Evolutionary conservation across 495 filamentous ascomycete genomes (phyloP).

Genomic region (Penicillium samsonianum): DNA sequence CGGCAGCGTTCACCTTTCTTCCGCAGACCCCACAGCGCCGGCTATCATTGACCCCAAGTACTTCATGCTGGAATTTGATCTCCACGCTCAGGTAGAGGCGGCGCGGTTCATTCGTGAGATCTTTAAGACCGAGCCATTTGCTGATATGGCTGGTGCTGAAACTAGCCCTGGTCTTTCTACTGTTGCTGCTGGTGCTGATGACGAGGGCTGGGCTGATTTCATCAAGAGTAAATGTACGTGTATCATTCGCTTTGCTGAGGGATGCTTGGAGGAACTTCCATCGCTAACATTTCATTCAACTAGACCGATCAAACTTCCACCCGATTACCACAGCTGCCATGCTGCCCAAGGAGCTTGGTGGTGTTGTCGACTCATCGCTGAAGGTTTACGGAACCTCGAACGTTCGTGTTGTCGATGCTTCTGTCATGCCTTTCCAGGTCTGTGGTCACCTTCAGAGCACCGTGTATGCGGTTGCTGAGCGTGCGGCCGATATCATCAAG

Average conservation of each 20-base stretch:
- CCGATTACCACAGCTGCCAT: conserved; percentile 54
- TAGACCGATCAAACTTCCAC: conserved; percentile 43
- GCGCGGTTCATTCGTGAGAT: conserved; percentile 33
- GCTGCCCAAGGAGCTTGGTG: conserved; percentile 57
- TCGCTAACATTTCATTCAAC: neutral
- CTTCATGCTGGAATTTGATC: conserved; percentile 53
- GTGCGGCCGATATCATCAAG: conserved; percentile 55
- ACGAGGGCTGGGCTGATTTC: conserved; percentile 30
- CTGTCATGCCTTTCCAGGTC: conserved; percentile 53
- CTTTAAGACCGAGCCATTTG: conserved; percentile 26
- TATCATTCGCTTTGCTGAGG: neutral
- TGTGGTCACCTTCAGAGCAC: conserved; percentile 53
- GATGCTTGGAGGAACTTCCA: neutral
- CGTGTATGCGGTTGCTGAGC: conserved; percentile 60
- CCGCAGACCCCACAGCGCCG: conserved; percentile 31
- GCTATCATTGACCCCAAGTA: conserved; percentile 57
- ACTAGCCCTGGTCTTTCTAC: conserved; percentile 22
- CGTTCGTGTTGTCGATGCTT: conserved; percentile 58
- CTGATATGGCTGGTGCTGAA: conserved; percentile 19
- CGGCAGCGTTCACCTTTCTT: conserved; percentile 57
- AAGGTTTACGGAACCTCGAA: conserved; percentile 52
- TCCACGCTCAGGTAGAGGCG: conserved; percentile 34
- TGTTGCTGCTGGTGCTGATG: conserved; percentile 18
- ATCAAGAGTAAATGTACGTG: conserved; percentile 33
- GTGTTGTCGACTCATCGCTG: conserved; percentile 45